phyloP scores from a whole-genome alignment of 768 basidiomycete species.

The Termitomyces sp. region DNA sequence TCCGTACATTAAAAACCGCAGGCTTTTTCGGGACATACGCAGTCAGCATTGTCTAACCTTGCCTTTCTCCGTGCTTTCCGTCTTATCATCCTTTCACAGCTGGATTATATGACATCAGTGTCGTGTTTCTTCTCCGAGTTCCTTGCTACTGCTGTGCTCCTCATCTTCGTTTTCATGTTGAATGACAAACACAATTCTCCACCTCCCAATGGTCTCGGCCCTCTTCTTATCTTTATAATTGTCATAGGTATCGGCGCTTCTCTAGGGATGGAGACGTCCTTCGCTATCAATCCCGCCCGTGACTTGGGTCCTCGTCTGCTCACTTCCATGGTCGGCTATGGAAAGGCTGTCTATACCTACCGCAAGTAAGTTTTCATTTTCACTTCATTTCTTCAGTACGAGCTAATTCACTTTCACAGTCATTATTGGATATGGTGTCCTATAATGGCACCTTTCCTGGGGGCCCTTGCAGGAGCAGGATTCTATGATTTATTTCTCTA shows the following conservation, averaged over 20 bases:
- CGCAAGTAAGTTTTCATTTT: slow-evolving; percentile 29
- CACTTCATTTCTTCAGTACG: neutral
- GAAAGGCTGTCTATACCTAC: slow-evolving; percentile 37
- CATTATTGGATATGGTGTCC: slow-evolving; percentile 80
- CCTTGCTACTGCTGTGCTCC: slow-evolving; percentile 51
- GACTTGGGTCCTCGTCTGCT: slow-evolving; percentile 59
- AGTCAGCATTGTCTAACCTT: slow-evolving; percentile 32
- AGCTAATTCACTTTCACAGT: slow-evolving; percentile 23
- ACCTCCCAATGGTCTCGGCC: slow-evolving; percentile 47
- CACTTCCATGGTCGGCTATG: slow-evolving; percentile 69
- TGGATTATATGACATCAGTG: slow-evolving; percentile 37
- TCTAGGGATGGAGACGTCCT: slow-evolving; percentile 62
- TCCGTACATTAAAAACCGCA: slow-evolving; percentile 57
- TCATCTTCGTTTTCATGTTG: slow-evolving; percentile 50
- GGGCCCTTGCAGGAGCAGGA: slow-evolving; percentile 50
- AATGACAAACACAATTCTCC: slow-evolving; percentile 52
- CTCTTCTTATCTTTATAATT: slow-evolving; percentile 52
- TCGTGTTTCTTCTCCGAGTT: slow-evolving; percentile 50
- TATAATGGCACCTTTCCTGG: slow-evolving; percentile 52
- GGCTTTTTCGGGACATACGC: slow-evolving; percentile 58
- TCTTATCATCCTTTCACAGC: slow-evolving; percentile 19
- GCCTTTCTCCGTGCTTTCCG: neutral
- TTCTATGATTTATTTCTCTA: slow-evolving; percentile 60
- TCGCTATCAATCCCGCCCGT: slow-evolving; percentile 40
- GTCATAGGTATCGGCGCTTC: slow-evolving; percentile 53